Evolutionary conservation across 441 rosid species (phyloP), one percentile per base, ranked within the genome.

Genomic region (Jatropha multifida): DNA sequence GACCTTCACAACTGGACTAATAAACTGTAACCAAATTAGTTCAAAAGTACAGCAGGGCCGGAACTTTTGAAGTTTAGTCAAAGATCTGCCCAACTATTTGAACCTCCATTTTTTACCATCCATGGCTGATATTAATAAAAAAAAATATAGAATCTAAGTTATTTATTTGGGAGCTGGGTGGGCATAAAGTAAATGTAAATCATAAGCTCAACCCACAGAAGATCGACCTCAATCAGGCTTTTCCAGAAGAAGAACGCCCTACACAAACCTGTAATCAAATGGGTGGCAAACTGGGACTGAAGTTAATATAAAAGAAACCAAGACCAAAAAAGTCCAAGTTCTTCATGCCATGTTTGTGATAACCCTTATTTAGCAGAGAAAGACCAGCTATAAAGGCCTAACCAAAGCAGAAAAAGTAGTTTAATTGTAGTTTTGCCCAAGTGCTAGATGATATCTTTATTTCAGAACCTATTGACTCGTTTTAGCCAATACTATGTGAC

Each of bases 1-100:
- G 48, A 63, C 37, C 67, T 55, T 20, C 78, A 51, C 20, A 15
- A 6, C 8, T 48, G 55, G 40, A 72, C 60, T 55, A 75, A 42
- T 69, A 20, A 20, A 32, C 41, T 44, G 37, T 2, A 6, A 44
- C 48, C 7, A 44, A 1, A 44, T 44, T 44, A 44, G 48, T 44
- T 44, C 48, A 44, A 44, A 44, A 32, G 32, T 32, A 32, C 1
- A 32, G 32, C 13, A 41, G 7, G 14, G 23, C 51, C 8, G 54
- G 12, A 23, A 67, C 26, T 5, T 66, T 13, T 15, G 12, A 11
- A 46, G 6, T 49, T 66, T 46, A 32, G 12, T 4, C 32, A 67
- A 54, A 46, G 23, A 55, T 68, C 13, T 8, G 63, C 38, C 63
- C 5, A n/a, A 59, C 14, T 26, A 23, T 59, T 12, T 59, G 40